Conservation (phyloP, 2,329 filamentous ascomycete genomes). For the Pestalotiopsis sp. region DNA sequence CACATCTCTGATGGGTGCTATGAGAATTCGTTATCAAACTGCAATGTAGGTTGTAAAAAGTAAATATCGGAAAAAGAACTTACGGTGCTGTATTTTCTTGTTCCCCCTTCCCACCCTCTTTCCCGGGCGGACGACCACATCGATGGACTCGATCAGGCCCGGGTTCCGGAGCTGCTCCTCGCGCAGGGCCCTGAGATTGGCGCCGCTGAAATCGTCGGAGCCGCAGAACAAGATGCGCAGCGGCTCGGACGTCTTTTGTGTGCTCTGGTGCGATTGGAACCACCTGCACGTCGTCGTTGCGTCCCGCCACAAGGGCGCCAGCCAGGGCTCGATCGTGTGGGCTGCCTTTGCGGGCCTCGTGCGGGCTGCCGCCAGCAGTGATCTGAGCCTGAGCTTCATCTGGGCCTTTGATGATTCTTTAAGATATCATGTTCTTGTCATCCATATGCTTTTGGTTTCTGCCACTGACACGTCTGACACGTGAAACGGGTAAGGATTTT, state of each 20-base stretch:
- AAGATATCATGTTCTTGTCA: not conserved
- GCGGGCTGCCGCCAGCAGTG: conserved; percentile 1
- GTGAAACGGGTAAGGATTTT: not conserved
- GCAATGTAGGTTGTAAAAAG: not conserved
- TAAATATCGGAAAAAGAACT: conserved; percentile 15
- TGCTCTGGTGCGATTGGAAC: not conserved
- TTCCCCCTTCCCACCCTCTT: conserved; percentile 78
- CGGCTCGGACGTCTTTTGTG: conserved; percentile 49
- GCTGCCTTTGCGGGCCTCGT: not conserved
- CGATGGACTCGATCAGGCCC: conserved; percentile 70
- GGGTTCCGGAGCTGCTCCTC: conserved; percentile 55
- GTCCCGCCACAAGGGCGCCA: not conserved
- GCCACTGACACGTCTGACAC: not conserved
- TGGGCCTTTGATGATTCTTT: not conserved
- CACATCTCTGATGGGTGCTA: conserved; percentile 73
- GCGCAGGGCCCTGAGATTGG: conserved; percentile 71
- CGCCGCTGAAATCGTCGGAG: conserved; percentile 86
- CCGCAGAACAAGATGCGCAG: conserved; percentile 91
- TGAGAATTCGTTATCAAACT: not conserved
- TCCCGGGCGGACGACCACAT: conserved; percentile 80
- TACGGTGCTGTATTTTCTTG: conserved; percentile 68
- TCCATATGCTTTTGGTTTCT: not conserved
- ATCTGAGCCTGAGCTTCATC: not conserved
- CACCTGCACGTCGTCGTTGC: not conserved
- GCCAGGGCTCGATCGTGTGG: not conserved